Evolutionary conservation across 139 green algal genomes (phyloP).

Genomic region (Diplosphaera chodatii): DNA sequence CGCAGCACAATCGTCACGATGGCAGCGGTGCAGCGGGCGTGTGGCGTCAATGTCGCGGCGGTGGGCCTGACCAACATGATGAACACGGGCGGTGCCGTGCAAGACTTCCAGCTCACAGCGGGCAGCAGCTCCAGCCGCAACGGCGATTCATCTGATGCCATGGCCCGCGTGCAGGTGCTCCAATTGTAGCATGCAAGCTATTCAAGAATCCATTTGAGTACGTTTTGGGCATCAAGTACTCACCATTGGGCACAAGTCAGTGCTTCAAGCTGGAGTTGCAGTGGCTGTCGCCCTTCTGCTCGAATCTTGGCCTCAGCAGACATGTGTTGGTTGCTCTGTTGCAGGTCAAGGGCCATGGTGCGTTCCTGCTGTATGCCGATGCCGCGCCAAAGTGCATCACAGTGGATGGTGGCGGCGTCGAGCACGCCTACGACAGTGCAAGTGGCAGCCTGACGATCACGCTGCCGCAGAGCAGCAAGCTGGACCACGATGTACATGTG

Average conservation of each 20-base stretch:
- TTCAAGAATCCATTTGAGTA: no score
- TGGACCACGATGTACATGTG: conserved; percentile 1
- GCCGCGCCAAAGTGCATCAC: background rate
- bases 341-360: conserved; percentile 15
- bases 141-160: background rate
- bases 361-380: conserved; percentile 19
- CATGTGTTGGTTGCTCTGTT: no score
- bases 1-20: conserved; percentile 25
- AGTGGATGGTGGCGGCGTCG: background rate
- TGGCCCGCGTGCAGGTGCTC: background rate
- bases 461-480: background rate
- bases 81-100: conserved; percentile 67
- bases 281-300: no score
- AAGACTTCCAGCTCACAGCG: conserved; percentile 15
- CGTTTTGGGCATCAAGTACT: no score
- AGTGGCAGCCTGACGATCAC: conserved; percentile 2
- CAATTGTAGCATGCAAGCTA: no score
- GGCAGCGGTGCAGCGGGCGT: conserved; percentile 13
- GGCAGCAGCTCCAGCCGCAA: background rate
- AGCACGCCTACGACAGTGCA: conserved; percentile 7
- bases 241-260: no score
- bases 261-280: no score
- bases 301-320: no score
- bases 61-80: conserved; percentile 65
- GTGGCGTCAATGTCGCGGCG: conserved; percentile 36